These are phyloP conservation scores for Alternaria arborescens DNA, from an alignment of 2,329 filamentous ascomycete species.

Conservation along the genomic window DNA sequence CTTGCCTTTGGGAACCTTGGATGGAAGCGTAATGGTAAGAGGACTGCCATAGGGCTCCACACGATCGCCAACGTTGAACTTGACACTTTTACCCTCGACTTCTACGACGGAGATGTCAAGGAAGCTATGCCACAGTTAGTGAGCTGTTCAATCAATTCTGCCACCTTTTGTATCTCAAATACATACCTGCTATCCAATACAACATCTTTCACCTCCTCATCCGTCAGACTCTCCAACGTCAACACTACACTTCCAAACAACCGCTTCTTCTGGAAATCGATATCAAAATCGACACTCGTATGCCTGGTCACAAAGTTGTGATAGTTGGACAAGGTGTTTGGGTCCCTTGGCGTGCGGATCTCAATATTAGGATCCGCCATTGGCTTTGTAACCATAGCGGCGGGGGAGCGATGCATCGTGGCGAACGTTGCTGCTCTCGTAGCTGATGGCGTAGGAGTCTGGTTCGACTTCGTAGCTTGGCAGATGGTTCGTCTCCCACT, in stretches of 20 bases:
- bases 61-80: slow-evolving; percentile 76
- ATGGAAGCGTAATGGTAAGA: slow-evolving; percentile 66
- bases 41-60: slow-evolving; percentile 78
- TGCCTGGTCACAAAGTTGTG: slow-evolving; percentile 85
- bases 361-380: slow-evolving; percentile 47
- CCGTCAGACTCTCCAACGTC: slow-evolving; percentile 77
- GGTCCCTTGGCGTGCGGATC: slow-evolving; percentile 70
- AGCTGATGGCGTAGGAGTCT: not conserved
- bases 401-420: slow-evolving; percentile 35
- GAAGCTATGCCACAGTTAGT: slow-evolving; percentile 58
- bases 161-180: not conserved
- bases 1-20: slow-evolving; percentile 57
- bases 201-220: slow-evolving; percentile 77
- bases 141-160: not conserved
- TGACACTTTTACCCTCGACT: slow-evolving; percentile 69
- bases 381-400: slow-evolving; percentile 48
- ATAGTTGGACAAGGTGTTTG: slow-evolving; percentile 92
- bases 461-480: not conserved
- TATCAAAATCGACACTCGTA: slow-evolving; percentile 79
- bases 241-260: slow-evolving; percentile 80
- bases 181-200: slow-evolving; percentile 79
- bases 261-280: slow-evolving; percentile 82
- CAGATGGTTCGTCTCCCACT: not conserved
- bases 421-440: slow-evolving; percentile 13
- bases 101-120: slow-evolving; percentile 77